phyloP scores from a whole-genome alignment of 2,329 filamentous ascomycete species.

The Verticillium albo-atrum region DNA sequence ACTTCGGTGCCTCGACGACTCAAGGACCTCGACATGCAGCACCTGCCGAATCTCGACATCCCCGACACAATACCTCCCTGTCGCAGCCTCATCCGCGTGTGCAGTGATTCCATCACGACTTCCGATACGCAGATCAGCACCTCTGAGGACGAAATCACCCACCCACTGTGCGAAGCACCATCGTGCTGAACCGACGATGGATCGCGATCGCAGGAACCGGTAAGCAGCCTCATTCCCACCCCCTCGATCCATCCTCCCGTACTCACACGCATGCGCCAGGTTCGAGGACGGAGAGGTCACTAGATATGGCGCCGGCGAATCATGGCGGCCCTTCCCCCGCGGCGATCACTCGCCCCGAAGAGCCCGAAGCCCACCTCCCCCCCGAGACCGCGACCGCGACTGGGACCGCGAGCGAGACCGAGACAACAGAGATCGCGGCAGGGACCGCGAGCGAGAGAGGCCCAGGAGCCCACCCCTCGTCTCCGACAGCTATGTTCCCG shows the following conservation, averaged over 20 bases:
- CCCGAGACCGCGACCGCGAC: conserved; percentile 13
- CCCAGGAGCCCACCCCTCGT: conserved; percentile 27
- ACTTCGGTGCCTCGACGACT: not conserved
- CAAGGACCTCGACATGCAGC: not conserved
- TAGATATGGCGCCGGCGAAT: conserved; percentile 57
- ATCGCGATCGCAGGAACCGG: not conserved
- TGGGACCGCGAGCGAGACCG: conserved; percentile 8
- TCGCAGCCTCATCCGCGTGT: not conserved
- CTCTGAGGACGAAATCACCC: not conserved
- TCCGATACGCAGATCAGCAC: not conserved
- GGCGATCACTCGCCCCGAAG: conserved; percentile 38
- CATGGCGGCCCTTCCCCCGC: conserved; percentile 54
- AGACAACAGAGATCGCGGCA: conserved; percentile 7
- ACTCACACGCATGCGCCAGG: conserved; percentile 23
- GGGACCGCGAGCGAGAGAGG: conserved; percentile 18
- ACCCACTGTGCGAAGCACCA: not conserved
- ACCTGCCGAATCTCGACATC: not conserved
- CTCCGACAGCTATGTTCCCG: conserved; percentile 43
- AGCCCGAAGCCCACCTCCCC: conserved; percentile 18
- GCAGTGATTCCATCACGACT: not conserved
- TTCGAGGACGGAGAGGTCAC: conserved; percentile 60
- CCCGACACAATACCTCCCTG: too few species aligned
- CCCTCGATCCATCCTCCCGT: not conserved
- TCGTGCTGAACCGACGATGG: not conserved
- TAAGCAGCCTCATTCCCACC: not conserved